These are phyloP conservation scores for Scheffersomyces quercinus DNA, from an alignment of 1,139 yeast genomes.

Conservation along the genomic window DNA sequence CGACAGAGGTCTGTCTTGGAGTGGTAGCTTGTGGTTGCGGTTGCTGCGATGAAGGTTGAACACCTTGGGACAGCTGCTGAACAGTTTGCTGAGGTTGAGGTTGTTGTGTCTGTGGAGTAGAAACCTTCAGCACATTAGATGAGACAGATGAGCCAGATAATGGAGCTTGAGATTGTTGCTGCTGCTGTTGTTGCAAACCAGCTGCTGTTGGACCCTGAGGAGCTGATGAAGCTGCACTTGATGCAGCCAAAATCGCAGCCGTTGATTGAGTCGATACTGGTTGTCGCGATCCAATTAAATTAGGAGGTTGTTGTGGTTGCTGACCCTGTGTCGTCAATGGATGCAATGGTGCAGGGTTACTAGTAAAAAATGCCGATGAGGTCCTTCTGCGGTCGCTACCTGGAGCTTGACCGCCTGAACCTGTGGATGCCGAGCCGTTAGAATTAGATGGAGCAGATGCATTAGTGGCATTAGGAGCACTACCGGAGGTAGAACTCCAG, in stretches of 20 bases:
- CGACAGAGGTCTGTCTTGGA: slow-evolving; percentile 9
- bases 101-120: slow-evolving; percentile 1
- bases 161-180: slow-evolving; percentile 9
- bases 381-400: slow-evolving; percentile 30
- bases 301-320: slow-evolving; percentile 7
- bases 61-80: not conserved
- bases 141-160: slow-evolving; percentile 1
- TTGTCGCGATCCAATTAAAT: slow-evolving; percentile 8
- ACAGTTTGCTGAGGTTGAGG: slow-evolving; percentile 1
- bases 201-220: slow-evolving; percentile 18
- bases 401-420: slow-evolving; percentile 1
- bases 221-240: slow-evolving; percentile 1
- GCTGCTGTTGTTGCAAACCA: slow-evolving; percentile 13
- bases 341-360: slow-evolving; percentile 16
- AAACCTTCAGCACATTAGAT: not conserved
- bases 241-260: slow-evolving; percentile 1
- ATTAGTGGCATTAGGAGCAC: slow-evolving; percentile 4
- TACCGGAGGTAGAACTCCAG: slow-evolving; percentile 8
- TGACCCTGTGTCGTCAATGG: slow-evolving; percentile 4
- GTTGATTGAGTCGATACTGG: slow-evolving; percentile 5
- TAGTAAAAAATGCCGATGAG: slow-evolving; percentile 36
- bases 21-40: slow-evolving; percentile 9
- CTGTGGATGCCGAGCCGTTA: slow-evolving; percentile 3
- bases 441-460: slow-evolving; percentile 4
- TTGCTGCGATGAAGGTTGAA: slow-evolving; percentile 7